Conservation (phyloP, 495 filamentous ascomycete genomes). For the Parmelia sp. region DNA sequence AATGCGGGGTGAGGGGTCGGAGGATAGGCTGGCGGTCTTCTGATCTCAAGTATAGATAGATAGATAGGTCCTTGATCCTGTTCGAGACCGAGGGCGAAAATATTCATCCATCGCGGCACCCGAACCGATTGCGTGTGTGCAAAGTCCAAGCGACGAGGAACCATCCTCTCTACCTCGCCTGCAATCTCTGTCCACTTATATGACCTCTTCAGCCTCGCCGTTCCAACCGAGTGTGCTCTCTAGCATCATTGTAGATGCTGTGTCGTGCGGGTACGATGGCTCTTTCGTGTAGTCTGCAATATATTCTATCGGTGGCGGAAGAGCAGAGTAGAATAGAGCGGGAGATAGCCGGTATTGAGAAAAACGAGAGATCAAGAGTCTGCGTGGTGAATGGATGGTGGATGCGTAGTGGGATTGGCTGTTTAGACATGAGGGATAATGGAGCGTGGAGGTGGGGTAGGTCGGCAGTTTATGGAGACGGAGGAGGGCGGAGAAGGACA, state of each 20-base stretch:
- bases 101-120: conserved; percentile 94
- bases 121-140: conserved; percentile 70
- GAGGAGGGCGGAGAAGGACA: background rate
- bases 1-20: conserved; percentile 85
- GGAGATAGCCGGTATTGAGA: no score
- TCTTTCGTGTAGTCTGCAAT: conserved; percentile 77
- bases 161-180: conserved; percentile 70
- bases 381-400: background rate
- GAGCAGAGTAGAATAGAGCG: no score
- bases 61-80: no score
- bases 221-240: conserved; percentile 78
- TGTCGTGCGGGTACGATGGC: conserved; percentile 70
- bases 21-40: conserved; percentile 76
- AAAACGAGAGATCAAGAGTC: background rate
- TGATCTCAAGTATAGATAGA: conserved; percentile 81
- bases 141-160: conserved; percentile 52
- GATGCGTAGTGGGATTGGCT: conserved; percentile 2
- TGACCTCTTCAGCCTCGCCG: conserved; percentile 50
- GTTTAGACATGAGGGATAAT: background rate
- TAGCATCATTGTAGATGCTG: conserved; percentile 70
- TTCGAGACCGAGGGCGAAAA: conserved; percentile 80
- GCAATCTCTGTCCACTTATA: conserved; percentile 51
- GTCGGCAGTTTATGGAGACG: background rate
- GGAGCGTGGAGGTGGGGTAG: background rate
- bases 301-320: conserved; percentile 68